Evolutionary conservation across 495 filamentous ascomycete genomes (phyloP).

Genomic region (Annulohypoxylon bovei): DNA sequence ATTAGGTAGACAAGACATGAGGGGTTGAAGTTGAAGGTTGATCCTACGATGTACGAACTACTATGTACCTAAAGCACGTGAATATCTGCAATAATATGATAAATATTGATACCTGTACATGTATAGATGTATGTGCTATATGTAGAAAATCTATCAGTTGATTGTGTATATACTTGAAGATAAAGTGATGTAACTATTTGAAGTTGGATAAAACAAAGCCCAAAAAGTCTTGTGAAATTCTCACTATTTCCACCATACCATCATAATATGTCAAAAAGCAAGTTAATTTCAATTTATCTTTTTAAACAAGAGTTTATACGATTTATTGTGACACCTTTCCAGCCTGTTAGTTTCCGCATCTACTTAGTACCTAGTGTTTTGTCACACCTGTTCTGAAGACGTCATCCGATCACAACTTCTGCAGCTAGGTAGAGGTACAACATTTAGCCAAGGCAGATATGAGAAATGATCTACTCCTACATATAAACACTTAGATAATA

Average conservation of each 20-base stretch:
- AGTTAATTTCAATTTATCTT: background rate
- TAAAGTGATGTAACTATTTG: background rate
- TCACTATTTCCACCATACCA: background rate
- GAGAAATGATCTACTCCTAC: conserved; percentile 6
- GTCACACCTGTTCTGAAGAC: conserved; percentile 12
- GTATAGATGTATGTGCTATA: too few relatives aligned
- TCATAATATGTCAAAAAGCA: background rate
- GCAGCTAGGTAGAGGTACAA: background rate
- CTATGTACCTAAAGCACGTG: background rate
- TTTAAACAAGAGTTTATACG: background rate
- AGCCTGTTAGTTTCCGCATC: background rate
- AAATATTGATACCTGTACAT: too few relatives aligned
- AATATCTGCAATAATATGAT: background rate
- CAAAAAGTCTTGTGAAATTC: background rate
- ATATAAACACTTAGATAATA: background rate
- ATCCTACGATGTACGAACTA: conserved; percentile 8
- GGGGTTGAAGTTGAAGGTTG: background rate
- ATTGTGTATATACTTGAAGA: background rate
- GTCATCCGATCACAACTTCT: conserved; percentile 18
- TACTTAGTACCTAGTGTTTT: conserved; percentile 13
- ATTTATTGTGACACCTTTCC: background rate
- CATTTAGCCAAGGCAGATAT: background rate
- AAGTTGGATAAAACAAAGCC: background rate
- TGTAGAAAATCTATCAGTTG: background rate
- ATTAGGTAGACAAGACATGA: conserved; percentile 10